phyloP scores from a whole-genome alignment of 2,329 filamentous ascomycete species.

The Phyllachora maydis region DNA sequence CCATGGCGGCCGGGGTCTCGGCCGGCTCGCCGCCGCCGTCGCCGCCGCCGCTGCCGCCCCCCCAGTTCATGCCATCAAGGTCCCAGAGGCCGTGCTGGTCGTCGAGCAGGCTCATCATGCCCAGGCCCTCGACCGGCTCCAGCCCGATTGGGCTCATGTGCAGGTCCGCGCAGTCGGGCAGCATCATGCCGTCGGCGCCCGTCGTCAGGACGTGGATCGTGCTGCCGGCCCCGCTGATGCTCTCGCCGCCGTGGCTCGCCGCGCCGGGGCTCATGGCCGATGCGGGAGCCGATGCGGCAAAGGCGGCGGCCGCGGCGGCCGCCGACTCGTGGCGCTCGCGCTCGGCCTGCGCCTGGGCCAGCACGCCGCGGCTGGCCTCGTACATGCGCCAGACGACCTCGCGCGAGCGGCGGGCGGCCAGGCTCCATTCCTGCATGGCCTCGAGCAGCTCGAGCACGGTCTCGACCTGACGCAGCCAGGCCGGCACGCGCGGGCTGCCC shows the following conservation, averaged over 20 bases:
- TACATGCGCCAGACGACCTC: conserved; percentile 45
- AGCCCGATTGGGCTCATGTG: conserved; percentile 30
- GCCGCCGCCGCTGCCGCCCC: too few relatives aligned
- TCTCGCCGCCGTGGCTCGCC: conserved; percentile 6
- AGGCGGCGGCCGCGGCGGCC: too few relatives aligned
- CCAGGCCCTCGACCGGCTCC: conserved; percentile 23
- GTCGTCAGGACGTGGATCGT: conserved; percentile 14
- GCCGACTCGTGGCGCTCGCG: too few relatives aligned
- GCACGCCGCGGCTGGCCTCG: conserved; percentile 25
- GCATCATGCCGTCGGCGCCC: conserved; percentile 11
- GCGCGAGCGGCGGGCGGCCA: conserved; percentile 38
- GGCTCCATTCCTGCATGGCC: conserved; percentile 42
- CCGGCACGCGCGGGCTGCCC: conserved; percentile 22
- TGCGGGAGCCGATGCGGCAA: too few relatives aligned
- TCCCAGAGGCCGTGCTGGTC: conserved; percentile 34
- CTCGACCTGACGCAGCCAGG: conserved; percentile 37
- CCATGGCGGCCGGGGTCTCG: too few relatives aligned
- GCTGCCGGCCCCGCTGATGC: conserved; percentile 6
- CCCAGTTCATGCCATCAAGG: conserved; percentile 34
- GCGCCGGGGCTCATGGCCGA: too few relatives aligned
- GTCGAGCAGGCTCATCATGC: conserved; percentile 29
- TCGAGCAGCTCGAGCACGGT: conserved; percentile 38
- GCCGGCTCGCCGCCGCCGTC: conserved; percentile 13
- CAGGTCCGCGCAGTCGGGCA: conserved; percentile 15
- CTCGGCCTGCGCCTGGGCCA: too few relatives aligned